phyloP scores from a whole-genome alignment of 768 basidiomycete genomes.

The Asterophora lycoperdoides region DNA sequence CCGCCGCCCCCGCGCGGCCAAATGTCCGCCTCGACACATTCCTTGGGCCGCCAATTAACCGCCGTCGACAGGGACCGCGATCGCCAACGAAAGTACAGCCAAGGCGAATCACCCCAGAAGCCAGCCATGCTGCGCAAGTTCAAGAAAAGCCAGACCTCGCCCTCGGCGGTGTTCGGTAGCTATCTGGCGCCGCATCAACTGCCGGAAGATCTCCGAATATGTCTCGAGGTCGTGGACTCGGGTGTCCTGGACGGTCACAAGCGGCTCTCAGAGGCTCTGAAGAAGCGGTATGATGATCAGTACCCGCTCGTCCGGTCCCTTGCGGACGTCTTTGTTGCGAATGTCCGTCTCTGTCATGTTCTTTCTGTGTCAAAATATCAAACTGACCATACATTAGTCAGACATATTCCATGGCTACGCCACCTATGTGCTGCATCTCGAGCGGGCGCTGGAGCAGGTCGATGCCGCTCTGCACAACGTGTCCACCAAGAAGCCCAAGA shows the following conservation, averaged over 20 bases:
- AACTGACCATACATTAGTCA: slow-evolving; percentile 47
- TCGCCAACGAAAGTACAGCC: slow-evolving; percentile 50
- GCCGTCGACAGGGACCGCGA: slow-evolving; percentile 42
- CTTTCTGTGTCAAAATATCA: slow-evolving; percentile 4
- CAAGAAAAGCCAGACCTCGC: slow-evolving; percentile 57
- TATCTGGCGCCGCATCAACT: slow-evolving; percentile 72
- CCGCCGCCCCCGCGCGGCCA: slow-evolving; percentile 59
- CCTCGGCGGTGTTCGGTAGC: slow-evolving; percentile 44
- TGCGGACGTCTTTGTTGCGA: slow-evolving; percentile 93
- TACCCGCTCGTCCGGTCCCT: slow-evolving; percentile 90
- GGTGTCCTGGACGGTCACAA: slow-evolving; percentile 90
- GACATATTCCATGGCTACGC: slow-evolving; percentile 94
- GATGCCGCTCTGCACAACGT: slow-evolving; percentile 71
- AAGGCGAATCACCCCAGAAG: slow-evolving; percentile 35
- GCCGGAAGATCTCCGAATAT: slow-evolving; percentile 82
- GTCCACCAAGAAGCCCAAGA: slow-evolving; percentile 72
- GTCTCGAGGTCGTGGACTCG: slow-evolving; percentile 81
- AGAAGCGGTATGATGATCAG: slow-evolving; percentile 92
- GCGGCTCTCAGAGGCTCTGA: slow-evolving; percentile 76
- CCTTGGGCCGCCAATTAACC: slow-evolving; percentile 67
- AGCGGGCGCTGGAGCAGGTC: slow-evolving; percentile 83
- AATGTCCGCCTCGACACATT: slow-evolving; percentile 63
- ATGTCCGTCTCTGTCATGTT: slow-evolving; percentile 57
- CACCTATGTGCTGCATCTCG: slow-evolving; percentile 90
- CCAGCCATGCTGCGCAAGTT: slow-evolving; percentile 63